These are phyloP conservation scores for Buddleja alternifolia DNA, from an alignment of 257 asterid species.

Conservation along the genomic window DNA sequence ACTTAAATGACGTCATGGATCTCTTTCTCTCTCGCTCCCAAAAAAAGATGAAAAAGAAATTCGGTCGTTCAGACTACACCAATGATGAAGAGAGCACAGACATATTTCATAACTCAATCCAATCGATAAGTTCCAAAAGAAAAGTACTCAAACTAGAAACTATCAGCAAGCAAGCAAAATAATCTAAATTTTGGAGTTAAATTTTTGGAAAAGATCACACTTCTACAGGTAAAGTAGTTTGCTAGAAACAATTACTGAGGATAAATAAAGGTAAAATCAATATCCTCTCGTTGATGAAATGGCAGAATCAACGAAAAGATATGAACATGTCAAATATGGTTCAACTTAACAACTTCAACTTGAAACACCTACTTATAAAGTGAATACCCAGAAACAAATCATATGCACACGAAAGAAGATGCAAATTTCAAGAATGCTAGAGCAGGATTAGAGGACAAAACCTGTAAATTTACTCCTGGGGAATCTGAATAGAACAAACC, in stretches of 20 bases:
- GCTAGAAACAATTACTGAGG: background rate
- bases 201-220: background rate
- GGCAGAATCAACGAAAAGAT: conserved; percentile 3
- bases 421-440: conserved; percentile 6
- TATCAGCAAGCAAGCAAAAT: background rate
- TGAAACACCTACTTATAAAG: background rate
- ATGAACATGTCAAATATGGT: background rate
- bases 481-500: conserved; percentile 93
- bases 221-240: background rate
- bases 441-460: conserved; percentile 29
- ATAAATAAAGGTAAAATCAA: background rate
- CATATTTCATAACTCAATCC: no score
- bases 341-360: background rate
- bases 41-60: no score
- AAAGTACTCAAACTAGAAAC: background rate
- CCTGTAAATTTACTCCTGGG: conserved; percentile 90
- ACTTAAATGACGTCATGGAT: no score
- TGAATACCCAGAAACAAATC: conserved; percentile 7
- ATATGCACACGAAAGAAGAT: background rate
- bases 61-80: no score
- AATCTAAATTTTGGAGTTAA: background rate
- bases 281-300: conserved; percentile 9
- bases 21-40: no score
- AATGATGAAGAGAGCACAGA: no score
- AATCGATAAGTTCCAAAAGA: no score